Evolutionary conservation across 352 stramenopile species (phyloP).

Genomic region (Phytopythium delawarense): DNA sequence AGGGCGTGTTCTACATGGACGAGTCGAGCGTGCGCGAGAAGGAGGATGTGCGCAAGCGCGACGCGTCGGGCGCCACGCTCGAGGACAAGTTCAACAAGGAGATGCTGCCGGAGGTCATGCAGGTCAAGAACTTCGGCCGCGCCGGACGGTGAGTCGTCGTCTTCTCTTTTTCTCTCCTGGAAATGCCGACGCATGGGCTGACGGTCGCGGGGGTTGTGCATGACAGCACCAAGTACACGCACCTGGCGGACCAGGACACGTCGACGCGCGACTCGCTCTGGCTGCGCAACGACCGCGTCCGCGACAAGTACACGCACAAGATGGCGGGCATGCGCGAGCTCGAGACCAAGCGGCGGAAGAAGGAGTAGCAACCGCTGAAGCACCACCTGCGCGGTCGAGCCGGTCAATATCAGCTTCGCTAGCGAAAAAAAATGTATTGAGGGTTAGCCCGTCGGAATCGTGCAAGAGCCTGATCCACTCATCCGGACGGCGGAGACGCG

Average conservation of each 20-base stretch:
- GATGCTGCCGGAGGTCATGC: constrained; percentile 94
- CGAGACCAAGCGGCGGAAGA: constrained; percentile 59
- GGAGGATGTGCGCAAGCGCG: constrained; percentile 89
- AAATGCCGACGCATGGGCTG: neutral
- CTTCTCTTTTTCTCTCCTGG: neutral
- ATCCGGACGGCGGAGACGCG: constrained; percentile 1
- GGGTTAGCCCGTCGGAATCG: neutral
- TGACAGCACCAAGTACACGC: constrained; percentile 95
- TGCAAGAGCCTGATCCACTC: constrained; percentile 2
- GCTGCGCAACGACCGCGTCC: constrained; percentile 73
- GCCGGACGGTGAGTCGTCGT: constrained; percentile 72
- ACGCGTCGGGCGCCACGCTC: constrained; percentile 86
- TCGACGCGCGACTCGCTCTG: constrained; percentile 76
- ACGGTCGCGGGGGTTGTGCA: constrained; percentile 11
- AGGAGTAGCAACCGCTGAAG: constrained; percentile 28
- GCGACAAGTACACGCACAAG: constrained; percentile 74
- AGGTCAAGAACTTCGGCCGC: constrained; percentile 98
- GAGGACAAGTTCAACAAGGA: constrained; percentile 94
- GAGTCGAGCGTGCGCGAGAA: constrained; percentile 87
- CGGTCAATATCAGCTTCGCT: neutral
- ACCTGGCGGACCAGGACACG: constrained; percentile 98
- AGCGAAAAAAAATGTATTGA: constrained; percentile 5
- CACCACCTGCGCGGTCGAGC: no score
- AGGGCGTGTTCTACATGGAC: constrained; percentile 98
- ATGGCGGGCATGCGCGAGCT: constrained; percentile 75